Base-by-base conservation (phyloP, 345 rosid genomes). In the Populus ilicifolia region DNA sequence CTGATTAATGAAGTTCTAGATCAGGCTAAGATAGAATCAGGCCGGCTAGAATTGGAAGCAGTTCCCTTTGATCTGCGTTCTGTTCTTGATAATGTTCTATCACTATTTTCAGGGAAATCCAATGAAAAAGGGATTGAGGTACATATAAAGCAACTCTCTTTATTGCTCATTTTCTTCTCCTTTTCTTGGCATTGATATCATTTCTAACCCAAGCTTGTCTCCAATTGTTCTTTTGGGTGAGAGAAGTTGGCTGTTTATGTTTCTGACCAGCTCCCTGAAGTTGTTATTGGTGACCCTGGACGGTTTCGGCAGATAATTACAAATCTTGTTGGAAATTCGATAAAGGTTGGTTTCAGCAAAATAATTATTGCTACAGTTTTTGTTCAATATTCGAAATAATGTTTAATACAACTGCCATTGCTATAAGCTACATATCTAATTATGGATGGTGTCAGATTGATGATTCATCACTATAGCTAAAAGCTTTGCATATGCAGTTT, bases 21-120 rank as follows among this genome's bases (percentile, higher is more conserved):
- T 87, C 98, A 92, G 74, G 98, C 98, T 39, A 96, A 96, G 92
- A 96, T 96, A 83, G 99, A 96, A 88, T 93, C 99, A 12, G 97
- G 98, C 83, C 89, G 89, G 88, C 93, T 96, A 25, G 99, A 96
- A 78, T 88, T 91, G 11, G 99, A 96, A 77, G 80, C 84, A 21
- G 98, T 93, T 29, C 91, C 99, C 70, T 96, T 96, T 74, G 94
- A 96, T 85, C 83, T 90, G 70, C 92, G 88, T 39, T 75, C 80
- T 7, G 84, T 89, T 78, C 93, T 96, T 14, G 99, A 96, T 82
- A 91, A 88, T 20, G 83, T 96, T 73, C 84, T 94, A 17, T 96
- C 96, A 12, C 89, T 86, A 23, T 88, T 89, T 82, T 92, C 98
- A 0, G 85, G 90, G 48, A 96, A 85, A 80, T 91, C 91, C 72